Conservation (phyloP, 2,329 filamentous ascomycete species). For the Phialemonium atrogriseum region DNA sequence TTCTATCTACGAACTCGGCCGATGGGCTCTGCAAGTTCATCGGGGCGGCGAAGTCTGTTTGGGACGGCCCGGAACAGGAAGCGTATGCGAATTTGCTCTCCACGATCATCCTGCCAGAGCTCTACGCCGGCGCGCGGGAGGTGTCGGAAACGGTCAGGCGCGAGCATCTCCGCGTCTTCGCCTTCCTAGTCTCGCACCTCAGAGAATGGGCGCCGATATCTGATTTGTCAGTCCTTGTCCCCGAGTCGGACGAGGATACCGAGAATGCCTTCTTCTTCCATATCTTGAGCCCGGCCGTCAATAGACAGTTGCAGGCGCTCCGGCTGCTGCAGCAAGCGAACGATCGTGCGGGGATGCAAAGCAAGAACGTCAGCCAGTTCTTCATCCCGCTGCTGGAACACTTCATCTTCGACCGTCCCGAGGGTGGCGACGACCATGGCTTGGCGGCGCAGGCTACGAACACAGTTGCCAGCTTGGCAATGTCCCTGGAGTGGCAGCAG, state of each 20-base stretch:
- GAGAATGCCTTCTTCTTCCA: constrained; percentile 82
- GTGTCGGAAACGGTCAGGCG: constrained; percentile 74
- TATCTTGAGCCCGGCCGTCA: constrained; percentile 80
- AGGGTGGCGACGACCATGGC: constrained; percentile 70
- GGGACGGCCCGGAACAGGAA: constrained; percentile 29
- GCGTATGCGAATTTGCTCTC: constrained; percentile 52
- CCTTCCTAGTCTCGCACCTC: constrained; percentile 65
- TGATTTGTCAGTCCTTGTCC: constrained; percentile 65
- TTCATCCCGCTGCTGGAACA: constrained; percentile 90
- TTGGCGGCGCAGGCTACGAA: constrained; percentile 79
- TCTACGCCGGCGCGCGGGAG: constrained; percentile 70
- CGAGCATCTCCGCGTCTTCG: constrained; percentile 74
- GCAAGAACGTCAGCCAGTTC: constrained; percentile 74
- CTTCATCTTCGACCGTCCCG: constrained; percentile 78
- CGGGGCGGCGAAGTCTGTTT: constrained; percentile 45
- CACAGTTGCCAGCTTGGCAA: constrained; percentile 66
- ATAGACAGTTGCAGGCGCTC: constrained; percentile 77
- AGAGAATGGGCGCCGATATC: constrained; percentile 61
- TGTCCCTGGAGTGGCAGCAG: constrained; percentile 80
- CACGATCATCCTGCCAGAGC: constrained; percentile 60
- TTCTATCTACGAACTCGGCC: constrained; percentile 71
- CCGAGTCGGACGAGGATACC: constrained; percentile 53
- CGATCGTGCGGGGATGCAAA: constrained; percentile 53
- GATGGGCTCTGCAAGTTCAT: constrained; percentile 74
- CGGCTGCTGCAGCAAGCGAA: constrained; percentile 67